Evolutionary conservation across 495 filamentous ascomycete species (phyloP).

Genomic region (Penicillium macrosclerotiorum): DNA sequence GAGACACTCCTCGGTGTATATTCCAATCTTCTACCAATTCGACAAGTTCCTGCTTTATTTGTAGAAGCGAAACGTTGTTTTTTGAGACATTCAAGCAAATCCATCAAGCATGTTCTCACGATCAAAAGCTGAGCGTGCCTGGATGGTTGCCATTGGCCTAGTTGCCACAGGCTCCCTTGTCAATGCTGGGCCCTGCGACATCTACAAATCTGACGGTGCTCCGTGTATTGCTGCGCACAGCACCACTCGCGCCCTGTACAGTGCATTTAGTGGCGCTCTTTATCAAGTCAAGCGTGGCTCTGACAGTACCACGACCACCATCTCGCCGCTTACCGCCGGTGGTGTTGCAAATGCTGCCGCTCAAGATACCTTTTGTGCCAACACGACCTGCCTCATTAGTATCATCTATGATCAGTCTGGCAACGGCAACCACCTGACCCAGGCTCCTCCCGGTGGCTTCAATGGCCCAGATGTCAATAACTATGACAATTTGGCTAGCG

Average conservation of each 20-base stretch:
- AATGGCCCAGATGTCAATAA: conserved; percentile 51
- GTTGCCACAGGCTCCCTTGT: conserved; percentile 40
- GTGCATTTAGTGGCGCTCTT: conserved; percentile 45
- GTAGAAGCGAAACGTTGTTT: not conserved
- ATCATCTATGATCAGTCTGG: conserved; percentile 62
- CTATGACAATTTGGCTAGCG: conserved; percentile 54
- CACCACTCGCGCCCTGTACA: conserved; percentile 59
- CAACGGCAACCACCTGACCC: conserved; percentile 55
- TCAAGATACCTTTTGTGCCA: conserved; percentile 56
- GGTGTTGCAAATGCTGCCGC: conserved; percentile 55
- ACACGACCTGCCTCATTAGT: conserved; percentile 56
- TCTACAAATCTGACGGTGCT: conserved; percentile 51
- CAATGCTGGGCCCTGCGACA: conserved; percentile 53
- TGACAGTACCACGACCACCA: conserved; percentile 44
- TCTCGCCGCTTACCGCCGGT: conserved; percentile 48
- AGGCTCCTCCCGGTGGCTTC: conserved; percentile 53
- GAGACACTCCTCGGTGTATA: not conserved
- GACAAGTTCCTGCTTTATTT: not conserved
- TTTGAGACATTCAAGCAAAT: not conserved
- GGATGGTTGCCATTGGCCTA: conserved; percentile 38
- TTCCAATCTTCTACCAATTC: not conserved
- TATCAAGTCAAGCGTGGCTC: conserved; percentile 56
- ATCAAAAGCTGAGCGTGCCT: conserved; percentile 28
- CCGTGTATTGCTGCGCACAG: conserved; percentile 59
- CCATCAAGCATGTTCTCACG: conserved; percentile 37